These are phyloP conservation scores for Kandelia obovata DNA, from an alignment of 345 rosid genomes.

Conservation along the genomic window DNA sequence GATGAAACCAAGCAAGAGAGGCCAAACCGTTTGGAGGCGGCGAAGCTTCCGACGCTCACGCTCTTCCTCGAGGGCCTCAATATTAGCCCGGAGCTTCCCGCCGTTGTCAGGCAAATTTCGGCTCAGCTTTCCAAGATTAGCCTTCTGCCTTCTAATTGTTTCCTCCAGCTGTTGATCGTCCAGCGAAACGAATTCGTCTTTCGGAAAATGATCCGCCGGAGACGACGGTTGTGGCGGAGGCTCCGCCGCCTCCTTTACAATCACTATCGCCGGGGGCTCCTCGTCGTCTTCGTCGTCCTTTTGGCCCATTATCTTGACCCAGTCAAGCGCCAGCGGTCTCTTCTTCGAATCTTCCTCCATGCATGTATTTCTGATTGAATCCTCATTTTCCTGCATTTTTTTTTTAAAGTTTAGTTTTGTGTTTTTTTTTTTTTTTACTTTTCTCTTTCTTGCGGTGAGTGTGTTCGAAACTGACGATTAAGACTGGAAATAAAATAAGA, in stretches of 20 bases:
- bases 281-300: conserved; percentile 17
- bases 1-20: background rate
- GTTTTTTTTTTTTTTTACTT: background rate
- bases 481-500: no score
- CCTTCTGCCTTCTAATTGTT: conserved; percentile 24
- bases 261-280: conserved; percentile 29
- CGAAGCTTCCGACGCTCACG: conserved; percentile 33
- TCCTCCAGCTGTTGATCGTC: conserved; percentile 37
- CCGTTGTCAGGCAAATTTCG: conserved; percentile 47
- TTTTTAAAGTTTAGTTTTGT: background rate
- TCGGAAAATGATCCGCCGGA: conserved; percentile 6
- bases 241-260: conserved; percentile 19
- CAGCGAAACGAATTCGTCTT: conserved; percentile 15
- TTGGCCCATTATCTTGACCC: conserved; percentile 24
- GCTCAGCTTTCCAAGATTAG: background rate
- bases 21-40: conserved; percentile 31
- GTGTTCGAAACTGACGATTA: no score
- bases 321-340: conserved; percentile 38
- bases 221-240: conserved; percentile 1
- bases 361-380: conserved; percentile 2
- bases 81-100: conserved; percentile 28
- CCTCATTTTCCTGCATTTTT: background rate
- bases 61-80: conserved; percentile 49
- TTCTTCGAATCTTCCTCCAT: conserved; percentile 27
- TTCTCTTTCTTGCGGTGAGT: background rate